Conservation (phyloP, 768 basidiomycete species). For the Tubosaeta sp. region DNA sequence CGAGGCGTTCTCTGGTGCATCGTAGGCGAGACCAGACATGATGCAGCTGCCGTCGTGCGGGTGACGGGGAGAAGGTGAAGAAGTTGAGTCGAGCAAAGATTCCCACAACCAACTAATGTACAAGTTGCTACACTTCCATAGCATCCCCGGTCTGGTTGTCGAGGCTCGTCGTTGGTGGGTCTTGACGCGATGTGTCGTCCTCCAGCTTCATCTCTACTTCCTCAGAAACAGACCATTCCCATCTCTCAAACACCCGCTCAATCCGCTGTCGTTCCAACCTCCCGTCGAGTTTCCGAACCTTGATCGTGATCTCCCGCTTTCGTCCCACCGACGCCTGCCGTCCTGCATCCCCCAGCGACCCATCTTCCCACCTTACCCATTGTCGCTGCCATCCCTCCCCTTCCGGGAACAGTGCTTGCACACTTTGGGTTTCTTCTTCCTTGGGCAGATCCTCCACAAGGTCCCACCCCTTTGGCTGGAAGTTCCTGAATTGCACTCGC, state of each 20-base stretch:
- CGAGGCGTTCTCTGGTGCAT: constrained; percentile 17
- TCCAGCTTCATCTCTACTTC: constrained; percentile 28
- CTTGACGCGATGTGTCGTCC: constrained; percentile 6
- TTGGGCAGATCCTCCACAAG: constrained; percentile 38
- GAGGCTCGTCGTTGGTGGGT: constrained; percentile 13
- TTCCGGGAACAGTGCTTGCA: constrained; percentile 38
- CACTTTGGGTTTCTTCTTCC: constrained; percentile 37
- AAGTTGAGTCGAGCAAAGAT: background rate
- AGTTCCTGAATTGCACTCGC: constrained; percentile 52
- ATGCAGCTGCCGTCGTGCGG: background rate
- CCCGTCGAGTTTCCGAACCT: constrained; percentile 50
- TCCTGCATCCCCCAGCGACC: constrained; percentile 25
- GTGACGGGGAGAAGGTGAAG: background rate
- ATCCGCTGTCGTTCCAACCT: constrained; percentile 70
- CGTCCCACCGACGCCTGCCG: constrained; percentile 39
- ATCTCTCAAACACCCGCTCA: constrained; percentile 63
- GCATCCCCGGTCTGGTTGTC: background rate
- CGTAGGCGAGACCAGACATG: constrained; percentile 32
- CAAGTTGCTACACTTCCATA: background rate
- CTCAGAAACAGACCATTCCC: constrained; percentile 46
- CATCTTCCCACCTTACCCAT: constrained; percentile 38
- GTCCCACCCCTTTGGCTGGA: constrained; percentile 68
- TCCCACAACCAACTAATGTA: background rate
- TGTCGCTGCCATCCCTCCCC: constrained; percentile 41
- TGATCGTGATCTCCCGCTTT: constrained; percentile 48